A percentile compares a stretch with the other conserved stretches of the same genome.
Evolutionary conservation across 2,329 filamentous ascomycete species (phyloP).

Genomic region (Pseudovirgaria hyperparasitica): DNA sequence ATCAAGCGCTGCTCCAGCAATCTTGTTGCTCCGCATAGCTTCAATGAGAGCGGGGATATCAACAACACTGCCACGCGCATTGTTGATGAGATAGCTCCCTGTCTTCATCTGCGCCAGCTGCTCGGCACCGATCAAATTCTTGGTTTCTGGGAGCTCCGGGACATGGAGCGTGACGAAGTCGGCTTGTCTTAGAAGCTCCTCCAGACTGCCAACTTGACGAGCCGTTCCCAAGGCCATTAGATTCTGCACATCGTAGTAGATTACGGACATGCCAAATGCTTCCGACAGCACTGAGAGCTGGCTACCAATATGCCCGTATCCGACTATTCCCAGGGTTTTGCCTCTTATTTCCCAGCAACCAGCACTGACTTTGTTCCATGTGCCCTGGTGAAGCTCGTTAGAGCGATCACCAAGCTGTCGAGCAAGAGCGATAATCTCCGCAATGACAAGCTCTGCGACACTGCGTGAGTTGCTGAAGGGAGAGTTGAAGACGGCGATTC

Average conservation of each 20-base stretch:
- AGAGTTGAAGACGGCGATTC: slow-evolving; percentile 97
- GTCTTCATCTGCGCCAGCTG: slow-evolving; percentile 84
- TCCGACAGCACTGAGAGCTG: slow-evolving; percentile 93
- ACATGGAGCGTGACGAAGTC: slow-evolving; percentile 96
- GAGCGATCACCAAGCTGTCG: slow-evolving; percentile 89
- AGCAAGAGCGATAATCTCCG: slow-evolving; percentile 81
- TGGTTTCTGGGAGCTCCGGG: slow-evolving; percentile 83
- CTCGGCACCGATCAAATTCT: slow-evolving; percentile 71
- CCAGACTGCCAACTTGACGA: slow-evolving; percentile 65
- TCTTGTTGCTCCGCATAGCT: slow-evolving; percentile 70
- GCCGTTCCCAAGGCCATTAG: slow-evolving; percentile 90
- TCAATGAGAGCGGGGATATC: slow-evolving; percentile 87
- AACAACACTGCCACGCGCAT: slow-evolving; percentile 83
- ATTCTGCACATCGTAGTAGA: slow-evolving; percentile 92
- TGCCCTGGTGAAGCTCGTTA: slow-evolving; percentile 84
- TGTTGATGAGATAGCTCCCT: slow-evolving; percentile 91
- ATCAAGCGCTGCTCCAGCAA: slow-evolving; percentile 90
- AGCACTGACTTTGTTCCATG: slow-evolving; percentile 95
- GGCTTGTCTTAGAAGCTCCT: slow-evolving; percentile 61
- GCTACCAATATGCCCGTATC: slow-evolving; percentile 94
- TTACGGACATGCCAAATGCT: slow-evolving; percentile 94
- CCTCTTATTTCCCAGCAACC: slow-evolving; percentile 98
- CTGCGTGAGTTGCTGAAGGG: slow-evolving; percentile 96
- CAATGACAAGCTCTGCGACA: slow-evolving; percentile 91
- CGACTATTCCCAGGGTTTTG: slow-evolving; percentile 92